Percentiles rank a stretch among this genome's conserved stretches.
phyloP scores from a whole-genome alignment of 1,284 basidiomycete species.

The Ganoderma multipileum region DNA sequence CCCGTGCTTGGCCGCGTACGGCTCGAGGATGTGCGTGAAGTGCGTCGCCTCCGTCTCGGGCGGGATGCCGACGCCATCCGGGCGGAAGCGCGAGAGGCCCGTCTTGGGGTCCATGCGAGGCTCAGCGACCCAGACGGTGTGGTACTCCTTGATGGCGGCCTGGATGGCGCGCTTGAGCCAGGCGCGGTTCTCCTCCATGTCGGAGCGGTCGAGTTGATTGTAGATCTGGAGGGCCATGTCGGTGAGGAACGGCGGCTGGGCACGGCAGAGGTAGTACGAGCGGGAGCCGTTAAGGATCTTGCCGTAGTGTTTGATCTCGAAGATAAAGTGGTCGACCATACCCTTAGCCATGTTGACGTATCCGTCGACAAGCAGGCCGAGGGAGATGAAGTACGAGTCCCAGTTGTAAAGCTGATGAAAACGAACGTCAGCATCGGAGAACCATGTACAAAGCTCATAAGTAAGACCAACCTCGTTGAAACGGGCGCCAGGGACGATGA shows the following conservation, averaged over 20 bases:
- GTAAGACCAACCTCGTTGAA: slow-evolving; percentile 89
- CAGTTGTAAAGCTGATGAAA: slow-evolving; percentile 83
- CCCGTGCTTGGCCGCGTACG: slow-evolving; percentile 92
- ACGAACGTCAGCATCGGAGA: background rate
- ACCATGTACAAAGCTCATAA: background rate
- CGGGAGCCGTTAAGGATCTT: slow-evolving; percentile 86
- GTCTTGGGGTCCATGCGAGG: slow-evolving; percentile 94
- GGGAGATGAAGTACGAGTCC: slow-evolving; percentile 94
- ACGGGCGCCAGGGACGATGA: slow-evolving; percentile 96
- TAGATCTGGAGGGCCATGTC: slow-evolving; percentile 99
- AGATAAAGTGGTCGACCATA: slow-evolving; percentile 98
- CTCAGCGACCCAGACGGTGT: slow-evolving; percentile 94
- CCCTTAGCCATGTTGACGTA: slow-evolving; percentile 94
- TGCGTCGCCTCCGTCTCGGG: slow-evolving; percentile 98
- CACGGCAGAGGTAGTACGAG: slow-evolving; percentile 92
- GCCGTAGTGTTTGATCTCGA: slow-evolving; percentile 98
- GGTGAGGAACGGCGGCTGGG: slow-evolving; percentile 98
- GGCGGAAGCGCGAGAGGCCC: slow-evolving; percentile 92
- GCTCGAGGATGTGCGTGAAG: slow-evolving; percentile 97
- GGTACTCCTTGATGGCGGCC: slow-evolving; percentile 98
- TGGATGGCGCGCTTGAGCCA: slow-evolving; percentile 97
- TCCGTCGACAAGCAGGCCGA: slow-evolving; percentile 95
- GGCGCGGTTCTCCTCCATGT: slow-evolving; percentile 81
- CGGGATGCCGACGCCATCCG: slow-evolving; percentile 94
- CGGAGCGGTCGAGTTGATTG: slow-evolving; percentile 90